phyloP scores from a whole-genome alignment of 2,329 filamentous ascomycete species.

The Trichoderma brevicompactum region DNA sequence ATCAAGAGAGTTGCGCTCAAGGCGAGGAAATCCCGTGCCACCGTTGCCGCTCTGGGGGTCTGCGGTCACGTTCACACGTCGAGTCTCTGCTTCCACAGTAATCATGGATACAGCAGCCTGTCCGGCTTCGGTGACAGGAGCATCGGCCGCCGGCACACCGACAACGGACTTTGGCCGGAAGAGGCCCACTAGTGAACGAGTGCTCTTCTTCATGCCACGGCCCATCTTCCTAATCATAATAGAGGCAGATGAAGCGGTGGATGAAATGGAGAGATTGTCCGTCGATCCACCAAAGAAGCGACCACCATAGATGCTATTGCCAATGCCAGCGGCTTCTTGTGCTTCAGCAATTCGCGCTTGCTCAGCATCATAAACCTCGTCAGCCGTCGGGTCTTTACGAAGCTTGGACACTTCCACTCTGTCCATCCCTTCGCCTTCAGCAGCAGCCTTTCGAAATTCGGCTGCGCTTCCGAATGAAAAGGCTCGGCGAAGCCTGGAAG shows the following conservation, averaged over 20 bases:
- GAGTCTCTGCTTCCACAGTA: constrained; percentile 90
- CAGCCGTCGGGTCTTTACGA: constrained; percentile 65
- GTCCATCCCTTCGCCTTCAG: constrained; percentile 53
- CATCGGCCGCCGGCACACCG: constrained; percentile 74
- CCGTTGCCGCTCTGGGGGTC: constrained; percentile 71
- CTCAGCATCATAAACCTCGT: constrained; percentile 79
- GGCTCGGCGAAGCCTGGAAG: constrained; percentile 81
- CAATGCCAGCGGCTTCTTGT: constrained; percentile 90
- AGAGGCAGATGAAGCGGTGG: constrained; percentile 85
- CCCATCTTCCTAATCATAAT: constrained; percentile 99
- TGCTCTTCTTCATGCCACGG: constrained; percentile 94
- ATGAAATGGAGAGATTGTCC: constrained; percentile 91
- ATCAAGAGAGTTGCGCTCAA: constrained; percentile 83
- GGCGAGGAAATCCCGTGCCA: constrained; percentile 79
- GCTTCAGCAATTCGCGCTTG: constrained; percentile 89
- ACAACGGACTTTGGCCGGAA: constrained; percentile 94
- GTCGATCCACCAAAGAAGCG: constrained; percentile 88
- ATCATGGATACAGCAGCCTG: constrained; percentile 92
- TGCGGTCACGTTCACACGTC: constrained; percentile 76
- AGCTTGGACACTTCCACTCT: constrained; percentile 55
- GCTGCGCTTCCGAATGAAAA: constrained; percentile 97
- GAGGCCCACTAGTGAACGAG: constrained; percentile 86
- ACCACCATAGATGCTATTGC: constrained; percentile 90
- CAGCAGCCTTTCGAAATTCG: constrained; percentile 78
- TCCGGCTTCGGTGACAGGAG: constrained; percentile 66